Conservation (phyloP, 345 rosid species). For the Atalantia buxifolia region DNA sequence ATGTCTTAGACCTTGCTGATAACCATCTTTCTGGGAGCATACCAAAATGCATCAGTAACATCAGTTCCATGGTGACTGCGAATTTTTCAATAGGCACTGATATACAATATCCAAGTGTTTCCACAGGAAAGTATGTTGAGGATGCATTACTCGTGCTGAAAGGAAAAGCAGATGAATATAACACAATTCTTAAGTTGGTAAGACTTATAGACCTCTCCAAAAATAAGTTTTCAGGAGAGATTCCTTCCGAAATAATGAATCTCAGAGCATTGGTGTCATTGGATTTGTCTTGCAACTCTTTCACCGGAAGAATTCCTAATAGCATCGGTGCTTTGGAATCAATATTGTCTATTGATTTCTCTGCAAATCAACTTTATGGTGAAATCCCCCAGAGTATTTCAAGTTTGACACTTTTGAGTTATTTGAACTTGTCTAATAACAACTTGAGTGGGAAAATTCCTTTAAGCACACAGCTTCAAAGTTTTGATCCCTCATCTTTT, state of each 20-base stretch:
- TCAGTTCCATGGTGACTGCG: not conserved
- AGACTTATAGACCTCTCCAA: too few species aligned
- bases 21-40: constrained; percentile 7
- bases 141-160: not conserved
- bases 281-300: constrained; percentile 12
- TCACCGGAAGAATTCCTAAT: not conserved
- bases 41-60: constrained; percentile 6
- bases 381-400: constrained; percentile 18
- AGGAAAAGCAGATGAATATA: not conserved
- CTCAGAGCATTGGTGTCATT: not conserved
- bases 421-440: not conserved
- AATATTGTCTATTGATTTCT: constrained; percentile 13
- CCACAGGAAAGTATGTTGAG: not conserved
- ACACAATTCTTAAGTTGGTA: too few species aligned
- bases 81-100: not conserved
- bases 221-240: too few species aligned
- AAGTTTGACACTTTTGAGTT: constrained; percentile 8
- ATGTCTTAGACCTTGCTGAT: constrained; percentile 15
- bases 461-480: constrained; percentile 7
- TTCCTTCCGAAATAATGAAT: not conserved
- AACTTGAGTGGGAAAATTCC: constrained; percentile 16
- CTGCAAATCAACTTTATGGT: constrained; percentile 10
- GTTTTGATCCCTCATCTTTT: not conserved
- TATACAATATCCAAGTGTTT: not conserved
- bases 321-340: constrained; percentile 10